A percentile compares a stretch with the other conserved stretches of the same genome.
These are phyloP conservation scores for Scheffersomyces parashehatae DNA, from an alignment of 1,139 yeast species.

Conservation along the genomic window DNA sequence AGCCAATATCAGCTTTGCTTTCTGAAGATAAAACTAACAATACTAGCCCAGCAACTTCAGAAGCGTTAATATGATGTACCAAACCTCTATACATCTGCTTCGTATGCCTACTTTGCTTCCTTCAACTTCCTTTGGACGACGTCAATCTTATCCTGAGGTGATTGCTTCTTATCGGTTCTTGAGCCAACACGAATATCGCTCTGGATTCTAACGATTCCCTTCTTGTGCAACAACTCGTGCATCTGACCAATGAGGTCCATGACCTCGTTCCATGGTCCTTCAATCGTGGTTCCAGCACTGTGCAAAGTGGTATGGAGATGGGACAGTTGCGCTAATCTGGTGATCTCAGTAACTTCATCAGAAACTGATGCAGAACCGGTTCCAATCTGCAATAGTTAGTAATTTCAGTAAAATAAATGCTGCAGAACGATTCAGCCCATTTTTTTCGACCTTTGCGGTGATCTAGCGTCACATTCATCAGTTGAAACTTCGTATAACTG, in stretches of 20 bases:
- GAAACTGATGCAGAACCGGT: conserved; percentile 77
- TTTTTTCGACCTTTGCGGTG: too few species aligned
- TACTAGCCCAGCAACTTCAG: too few species aligned
- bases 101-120: background rate
- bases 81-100: too few species aligned
- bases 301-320: conserved; percentile 70
- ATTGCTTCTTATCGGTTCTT: conserved; percentile 66
- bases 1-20: too few species aligned
- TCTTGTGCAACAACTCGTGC: conserved; percentile 67
- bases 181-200: conserved; percentile 87
- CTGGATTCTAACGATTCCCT: conserved; percentile 76
- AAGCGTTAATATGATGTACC: too few species aligned
- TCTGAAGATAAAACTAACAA: too few species aligned
- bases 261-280: conserved; percentile 92
- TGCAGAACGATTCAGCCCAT: too few species aligned
- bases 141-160: conserved; percentile 65
- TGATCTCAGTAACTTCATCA: conserved; percentile 72
- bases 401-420: background rate
- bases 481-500: too few species aligned
- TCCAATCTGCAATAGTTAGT: conserved; percentile 55
- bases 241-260: conserved; percentile 76
- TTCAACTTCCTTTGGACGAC: conserved; percentile 56
- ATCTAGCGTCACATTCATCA: too few species aligned
- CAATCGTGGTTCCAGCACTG: conserved; percentile 89
- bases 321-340: conserved; percentile 59